Percentiles rank a stretch among this genome's conserved stretches.
Evolutionary conservation across 2,329 filamentous ascomycete genomes (phyloP).

Genomic region (Thelonectria blattea): DNA sequence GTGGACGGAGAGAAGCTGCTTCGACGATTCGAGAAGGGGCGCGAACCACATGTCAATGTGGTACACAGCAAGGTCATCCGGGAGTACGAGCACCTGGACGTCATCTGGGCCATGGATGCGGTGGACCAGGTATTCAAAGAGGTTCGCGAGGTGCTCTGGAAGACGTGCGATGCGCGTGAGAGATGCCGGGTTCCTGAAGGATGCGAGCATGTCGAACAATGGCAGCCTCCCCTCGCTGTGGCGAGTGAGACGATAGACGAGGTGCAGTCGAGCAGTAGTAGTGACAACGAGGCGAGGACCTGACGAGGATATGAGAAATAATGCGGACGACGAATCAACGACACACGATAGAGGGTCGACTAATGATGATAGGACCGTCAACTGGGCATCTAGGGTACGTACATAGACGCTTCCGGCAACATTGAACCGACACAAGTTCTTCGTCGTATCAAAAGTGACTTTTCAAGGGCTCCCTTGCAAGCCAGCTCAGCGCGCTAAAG

Average conservation of each 20-base stretch:
- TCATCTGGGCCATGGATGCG: constrained; percentile 92
- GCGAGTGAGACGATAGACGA: constrained; percentile 23
- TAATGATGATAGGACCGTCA: neutral
- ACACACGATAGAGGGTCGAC: constrained; percentile 1
- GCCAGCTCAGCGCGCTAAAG: too few relatives aligned
- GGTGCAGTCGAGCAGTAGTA: constrained; percentile 35
- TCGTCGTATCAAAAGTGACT: too few relatives aligned
- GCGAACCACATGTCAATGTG: constrained; percentile 81
- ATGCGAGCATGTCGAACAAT: constrained; percentile 59
- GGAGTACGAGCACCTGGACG: constrained; percentile 91
- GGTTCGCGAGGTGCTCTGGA: constrained; percentile 83
- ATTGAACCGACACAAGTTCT: too few relatives aligned
- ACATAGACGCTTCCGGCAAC: too few relatives aligned
- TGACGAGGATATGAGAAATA: constrained; percentile 17
- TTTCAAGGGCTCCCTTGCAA: too few relatives aligned
- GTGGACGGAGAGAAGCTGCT: constrained; percentile 82
- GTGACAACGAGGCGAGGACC: constrained; percentile 17
- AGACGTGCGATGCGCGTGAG: constrained; percentile 65
- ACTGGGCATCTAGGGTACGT: neutral
- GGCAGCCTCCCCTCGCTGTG: constrained; percentile 36
- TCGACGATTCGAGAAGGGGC: constrained; percentile 73
- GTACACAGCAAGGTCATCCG: constrained; percentile 85
- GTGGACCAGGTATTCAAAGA: constrained; percentile 83
- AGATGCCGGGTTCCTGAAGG: constrained; percentile 68
- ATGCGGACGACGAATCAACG: constrained; percentile 2